Percentiles rank a stretch among this genome's conserved stretches.
These are phyloP conservation scores for Asclepias syriaca DNA, from an alignment of 257 asterid species.

Conservation along the genomic window DNA sequence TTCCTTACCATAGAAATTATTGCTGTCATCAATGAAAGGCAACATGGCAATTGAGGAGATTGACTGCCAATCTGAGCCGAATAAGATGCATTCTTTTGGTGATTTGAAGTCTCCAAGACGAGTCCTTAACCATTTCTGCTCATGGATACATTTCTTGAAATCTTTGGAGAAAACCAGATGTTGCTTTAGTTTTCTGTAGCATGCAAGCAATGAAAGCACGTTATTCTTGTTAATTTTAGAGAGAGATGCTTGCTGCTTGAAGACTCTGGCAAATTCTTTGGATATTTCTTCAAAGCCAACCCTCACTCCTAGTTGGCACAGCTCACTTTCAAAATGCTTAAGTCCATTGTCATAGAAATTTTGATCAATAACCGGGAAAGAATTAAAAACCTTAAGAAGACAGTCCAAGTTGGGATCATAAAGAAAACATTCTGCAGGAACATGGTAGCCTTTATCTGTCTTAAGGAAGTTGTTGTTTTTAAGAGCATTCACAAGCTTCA, in stretches of 20 bases:
- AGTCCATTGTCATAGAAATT: conserved; percentile 17
- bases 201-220: conserved; percentile 18
- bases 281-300: conserved; percentile 21
- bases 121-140: conserved; percentile 28
- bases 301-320: conserved; percentile 19
- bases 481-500: conserved; percentile 15
- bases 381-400: conserved; percentile 27
- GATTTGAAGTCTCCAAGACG: conserved; percentile 21
- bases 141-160: conserved; percentile 19
- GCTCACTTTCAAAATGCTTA: conserved; percentile 12
- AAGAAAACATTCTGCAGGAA: conserved; percentile 26
- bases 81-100: conserved; percentile 30
- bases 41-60: conserved; percentile 27
- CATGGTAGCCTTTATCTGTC: conserved; percentile 22
- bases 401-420: conserved; percentile 30
- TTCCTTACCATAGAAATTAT: conserved; percentile 21
- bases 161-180: background rate
- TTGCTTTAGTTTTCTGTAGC: conserved; percentile 19
- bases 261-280: conserved; percentile 18
- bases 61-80: conserved; percentile 23
- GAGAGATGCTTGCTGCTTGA: conserved; percentile 19
- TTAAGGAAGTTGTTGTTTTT: conserved; percentile 18
- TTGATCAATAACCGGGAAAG: conserved; percentile 28
- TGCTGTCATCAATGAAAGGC: conserved; percentile 33
- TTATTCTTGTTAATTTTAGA: conserved; percentile 16